Conservation (phyloP, 2,329 filamentous ascomycete species). For the Cucurbitaria berberidis region DNA sequence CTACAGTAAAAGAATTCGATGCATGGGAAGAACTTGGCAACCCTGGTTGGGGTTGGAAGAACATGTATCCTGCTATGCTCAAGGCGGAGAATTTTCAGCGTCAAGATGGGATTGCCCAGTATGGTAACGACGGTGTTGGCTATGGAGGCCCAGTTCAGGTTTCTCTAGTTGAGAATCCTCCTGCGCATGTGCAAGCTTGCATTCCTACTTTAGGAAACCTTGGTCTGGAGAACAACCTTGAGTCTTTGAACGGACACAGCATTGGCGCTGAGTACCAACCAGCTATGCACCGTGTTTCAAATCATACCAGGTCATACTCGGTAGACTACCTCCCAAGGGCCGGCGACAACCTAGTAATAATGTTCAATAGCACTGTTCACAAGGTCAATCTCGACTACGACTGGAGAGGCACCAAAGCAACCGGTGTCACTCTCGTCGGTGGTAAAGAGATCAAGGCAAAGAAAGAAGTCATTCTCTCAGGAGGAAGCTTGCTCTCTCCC, state of each 20-base stretch:
- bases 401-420: conserved; percentile 20
- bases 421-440: conserved; percentile 34
- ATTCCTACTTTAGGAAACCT: conserved; percentile 56
- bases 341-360: conserved; percentile 51
- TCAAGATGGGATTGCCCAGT: conserved; percentile 19
- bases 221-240: conserved; percentile 48
- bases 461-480: conserved; percentile 34
- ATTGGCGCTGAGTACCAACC: conserved; percentile 58
- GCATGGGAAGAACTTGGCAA: conserved; percentile 65
- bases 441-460: conserved; percentile 35
- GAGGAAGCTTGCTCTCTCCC: conserved; percentile 24
- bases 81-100: conserved; percentile 36
- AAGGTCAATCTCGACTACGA: conserved; percentile 44
- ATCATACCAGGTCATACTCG: conserved; percentile 58
- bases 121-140: conserved; percentile 32
- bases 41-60: conserved; percentile 60
- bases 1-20: conserved; percentile 50
- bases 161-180: conserved; percentile 51
- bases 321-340: conserved; percentile 52
- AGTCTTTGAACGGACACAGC: conserved; percentile 58
- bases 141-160: conserved; percentile 38
- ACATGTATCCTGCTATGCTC: conserved; percentile 44
- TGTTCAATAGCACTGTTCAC: conserved; percentile 44
- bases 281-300: conserved; percentile 55
- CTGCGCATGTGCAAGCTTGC: conserved; percentile 52